phyloP scores from a whole-genome alignment of 441 rosid species.

The Flueggea neowawraea region DNA sequence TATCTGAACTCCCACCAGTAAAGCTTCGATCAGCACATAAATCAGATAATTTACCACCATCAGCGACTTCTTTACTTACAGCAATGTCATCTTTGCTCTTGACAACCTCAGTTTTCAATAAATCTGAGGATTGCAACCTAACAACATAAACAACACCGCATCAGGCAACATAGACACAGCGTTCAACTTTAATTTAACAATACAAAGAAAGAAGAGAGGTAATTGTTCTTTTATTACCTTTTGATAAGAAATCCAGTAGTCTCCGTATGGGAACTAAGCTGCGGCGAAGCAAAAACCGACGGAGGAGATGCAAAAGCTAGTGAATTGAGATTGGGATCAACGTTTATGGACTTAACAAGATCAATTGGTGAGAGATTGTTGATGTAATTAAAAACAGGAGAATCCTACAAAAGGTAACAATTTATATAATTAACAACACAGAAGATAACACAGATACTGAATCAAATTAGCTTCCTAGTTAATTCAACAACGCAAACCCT shows the following conservation, averaged over 20 bases:
- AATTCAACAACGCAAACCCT: neutral
- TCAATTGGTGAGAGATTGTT: conserved; percentile 90
- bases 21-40: conserved; percentile 27
- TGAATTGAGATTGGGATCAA: conserved; percentile 58
- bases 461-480: neutral
- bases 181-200: neutral
- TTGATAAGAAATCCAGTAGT: conserved; percentile 46
- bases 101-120: conserved; percentile 31
- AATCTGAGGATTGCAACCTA: conserved; percentile 45
- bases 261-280: conserved; percentile 56
- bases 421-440: neutral
- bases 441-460: neutral
- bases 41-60: conserved; percentile 17
- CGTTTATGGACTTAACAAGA: conserved; percentile 51
- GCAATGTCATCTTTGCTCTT: conserved; percentile 26
- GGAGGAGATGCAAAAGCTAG: conserved; percentile 67
- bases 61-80: conserved; percentile 20
- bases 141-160: conserved; percentile 12
- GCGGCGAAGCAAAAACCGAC: conserved; percentile 85
- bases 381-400: conserved; percentile 86
- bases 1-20: conserved; percentile 34
- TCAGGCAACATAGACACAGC: too few relatives aligned
- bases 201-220: neutral
- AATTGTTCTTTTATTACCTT: conserved; percentile 40
- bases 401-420: conserved; percentile 51